These are phyloP conservation scores for Myriosclerotinia curreyana DNA, from an alignment of 2,329 filamentous ascomycete species.

Conservation along the genomic window DNA sequence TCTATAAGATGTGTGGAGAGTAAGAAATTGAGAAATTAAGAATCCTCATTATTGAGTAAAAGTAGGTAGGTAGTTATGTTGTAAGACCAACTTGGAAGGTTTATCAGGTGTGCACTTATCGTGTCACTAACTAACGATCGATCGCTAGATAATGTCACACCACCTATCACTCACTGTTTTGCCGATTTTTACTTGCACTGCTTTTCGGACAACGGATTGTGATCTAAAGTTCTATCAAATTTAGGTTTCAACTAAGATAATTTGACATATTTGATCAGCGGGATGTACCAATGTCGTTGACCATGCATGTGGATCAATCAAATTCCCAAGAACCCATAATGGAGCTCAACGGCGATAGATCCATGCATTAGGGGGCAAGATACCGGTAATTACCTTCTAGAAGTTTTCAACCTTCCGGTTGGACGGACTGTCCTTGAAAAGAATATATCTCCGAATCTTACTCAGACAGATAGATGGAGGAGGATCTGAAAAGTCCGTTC, in stretches of 20 bases:
- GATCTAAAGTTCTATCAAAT: background rate
- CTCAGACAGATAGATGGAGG: background rate
- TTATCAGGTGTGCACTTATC: background rate
- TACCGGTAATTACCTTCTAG: slow-evolving; percentile 21
- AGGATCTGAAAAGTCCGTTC: background rate
- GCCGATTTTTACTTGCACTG: background rate
- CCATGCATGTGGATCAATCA: background rate
- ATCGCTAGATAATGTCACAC: slow-evolving; percentile 2
- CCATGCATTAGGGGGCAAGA: slow-evolving; percentile 15
- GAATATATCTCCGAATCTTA: slow-evolving; percentile 16
- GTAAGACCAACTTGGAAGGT: background rate
- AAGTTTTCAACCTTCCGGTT: slow-evolving; percentile 17
- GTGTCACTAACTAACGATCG: background rate
- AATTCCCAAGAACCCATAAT: background rate
- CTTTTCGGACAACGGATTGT: background rate
- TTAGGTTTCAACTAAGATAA: background rate
- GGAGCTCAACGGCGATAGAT: slow-evolving; percentile 13
- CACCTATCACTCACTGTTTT: background rate
- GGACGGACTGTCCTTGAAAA: background rate
- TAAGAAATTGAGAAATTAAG: no score
- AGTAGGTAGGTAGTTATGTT: no score
- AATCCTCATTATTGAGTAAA: no score
- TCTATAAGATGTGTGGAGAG: background rate
- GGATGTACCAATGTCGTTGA: slow-evolving; percentile 10
- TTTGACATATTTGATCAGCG: background rate